phyloP scores from a whole-genome alignment of 2,329 filamentous ascomycete species.

The Cercospora beticola region DNA sequence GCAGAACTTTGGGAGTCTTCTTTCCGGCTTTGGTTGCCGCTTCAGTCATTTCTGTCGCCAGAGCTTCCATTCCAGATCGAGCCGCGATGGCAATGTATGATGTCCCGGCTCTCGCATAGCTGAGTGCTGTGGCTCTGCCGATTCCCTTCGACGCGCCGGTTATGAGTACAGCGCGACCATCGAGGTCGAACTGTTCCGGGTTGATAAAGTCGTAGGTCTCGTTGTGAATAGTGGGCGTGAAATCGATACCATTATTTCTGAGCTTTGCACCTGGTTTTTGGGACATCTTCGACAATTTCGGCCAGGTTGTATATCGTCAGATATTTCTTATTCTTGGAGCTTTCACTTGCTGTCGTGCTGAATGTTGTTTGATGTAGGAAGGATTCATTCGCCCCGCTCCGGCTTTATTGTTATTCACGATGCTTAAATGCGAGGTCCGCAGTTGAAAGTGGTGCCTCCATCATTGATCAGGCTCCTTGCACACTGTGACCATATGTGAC shows the following conservation, averaged over 20 bases:
- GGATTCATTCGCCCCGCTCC: not conserved
- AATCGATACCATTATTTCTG: conserved; percentile 15
- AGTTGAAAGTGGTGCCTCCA: not conserved
- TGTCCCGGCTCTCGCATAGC: conserved; percentile 57
- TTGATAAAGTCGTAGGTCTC: conserved; percentile 55
- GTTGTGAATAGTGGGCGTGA: conserved; percentile 34
- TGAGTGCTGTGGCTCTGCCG: conserved; percentile 54
- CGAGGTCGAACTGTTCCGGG: conserved; percentile 34
- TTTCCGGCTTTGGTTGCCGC: conserved; percentile 40
- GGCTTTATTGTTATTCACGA: not conserved
- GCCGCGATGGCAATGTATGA: conserved; percentile 56
- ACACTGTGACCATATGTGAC: not conserved
- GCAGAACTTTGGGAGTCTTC: conserved; percentile 43
- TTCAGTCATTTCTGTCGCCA: conserved; percentile 39
- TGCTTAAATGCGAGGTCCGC: not conserved
- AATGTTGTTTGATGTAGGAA: not conserved
- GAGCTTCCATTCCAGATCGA: conserved; percentile 48
- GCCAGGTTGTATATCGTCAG: not conserved
- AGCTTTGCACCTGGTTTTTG: conserved; percentile 7
- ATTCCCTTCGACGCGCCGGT: conserved; percentile 46
- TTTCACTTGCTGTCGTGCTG: not conserved
- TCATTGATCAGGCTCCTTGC: not conserved
- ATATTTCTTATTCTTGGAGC: no score
- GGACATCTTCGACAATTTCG: not conserved
- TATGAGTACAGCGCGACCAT: conserved; percentile 51